Base-by-base conservation (phyloP, 2,329 filamentous ascomycete genomes). In the Thielaviopsis populi region DNA sequence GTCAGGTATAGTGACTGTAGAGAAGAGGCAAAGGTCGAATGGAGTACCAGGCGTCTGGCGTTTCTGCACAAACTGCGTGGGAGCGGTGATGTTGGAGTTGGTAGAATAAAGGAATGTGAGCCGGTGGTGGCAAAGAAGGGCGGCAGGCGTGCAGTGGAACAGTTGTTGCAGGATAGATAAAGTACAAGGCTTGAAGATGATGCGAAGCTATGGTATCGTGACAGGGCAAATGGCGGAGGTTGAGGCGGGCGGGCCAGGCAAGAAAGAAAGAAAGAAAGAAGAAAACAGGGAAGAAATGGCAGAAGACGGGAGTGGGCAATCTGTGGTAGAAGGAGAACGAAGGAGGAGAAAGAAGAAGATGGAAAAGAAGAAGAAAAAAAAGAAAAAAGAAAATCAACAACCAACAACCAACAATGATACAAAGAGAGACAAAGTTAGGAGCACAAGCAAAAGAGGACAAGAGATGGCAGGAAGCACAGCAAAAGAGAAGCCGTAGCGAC, bases 41-140 rank as follows among this genome's bases (percentile, higher is more conserved):
- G 10, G 46, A 11, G 42, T 19, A 33, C 59, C 63, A 43, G 59
- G 50, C 24, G 17, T 50, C 40, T 53, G 63, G 63, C 46, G 43
- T 56, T 64, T 56, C 58, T 54, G 63, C 63, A 43, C 58, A 63
- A 58, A 37, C 40, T 43, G 24, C 48, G 61, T 48, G 11, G 40
- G n/a, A 41, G 19, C 10, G 41, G 37, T 46, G 61, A 15, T 30
- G 61, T 22, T 56, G 24, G 17, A 33, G 42, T 61, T 61, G 59
- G 22, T 50, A 27, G 48, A 46, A n/a, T 41, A 53, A 61, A 46
- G 37, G 48, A 42, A 46, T 53, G 42, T 19, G 30, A 10, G 27
- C 46, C 42, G 46, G 30, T n/a, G 27, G 48, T 17, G 24, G 27
- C n/a, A 24, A 37, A 37, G 46, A 42, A 41, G 17, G 8, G 40